A percentile compares a stretch with the other conserved stretches of the same genome.
Evolutionary conservation across 805 yeast species (phyloP).

Genomic region (Hanseniaspora jakobsenii): DNA sequence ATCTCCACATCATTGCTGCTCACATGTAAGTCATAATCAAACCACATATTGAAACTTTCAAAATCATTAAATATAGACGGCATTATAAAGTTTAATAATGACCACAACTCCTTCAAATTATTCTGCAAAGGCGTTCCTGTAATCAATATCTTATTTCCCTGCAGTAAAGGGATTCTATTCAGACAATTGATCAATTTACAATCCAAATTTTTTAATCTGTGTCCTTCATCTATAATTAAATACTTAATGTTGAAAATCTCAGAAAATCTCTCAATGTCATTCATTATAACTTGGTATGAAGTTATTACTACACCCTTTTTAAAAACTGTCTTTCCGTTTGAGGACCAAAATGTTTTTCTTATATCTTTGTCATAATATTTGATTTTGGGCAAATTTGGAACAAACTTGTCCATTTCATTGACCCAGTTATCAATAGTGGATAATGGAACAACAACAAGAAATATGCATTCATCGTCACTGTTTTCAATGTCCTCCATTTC

Average conservation of each 20-base stretch:
- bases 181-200: conserved; percentile 62
- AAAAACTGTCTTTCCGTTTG: conserved; percentile 7
- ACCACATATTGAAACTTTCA: conserved; percentile 86
- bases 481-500: conserved; percentile 49
- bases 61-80: conserved; percentile 91
- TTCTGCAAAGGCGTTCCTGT: conserved; percentile 98
- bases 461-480: conserved; percentile 45
- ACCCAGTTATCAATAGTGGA: conserved; percentile 83
- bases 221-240: conserved; percentile 91
- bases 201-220: conserved; percentile 73
- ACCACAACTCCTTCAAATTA: conserved; percentile 83
- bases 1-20: conserved; percentile 21
- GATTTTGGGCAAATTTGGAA: conserved; percentile 54
- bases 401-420: conserved; percentile 55
- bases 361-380: conserved; percentile 60
- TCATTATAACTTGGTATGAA: conserved; percentile 67
- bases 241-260: conserved; percentile 53
- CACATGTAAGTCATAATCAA: conserved; percentile 55
- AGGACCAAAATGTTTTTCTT: conserved; percentile 18
- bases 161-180: conserved; percentile 40
- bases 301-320: conserved; percentile 51
- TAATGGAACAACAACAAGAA: conserved; percentile 65
- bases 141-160: conserved; percentile 60
- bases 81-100: conserved; percentile 73
- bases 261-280: conserved; percentile 49